Conservation (phyloP, 2,329 filamentous ascomycete genomes). For the Colletotrichum limetticola region DNA sequence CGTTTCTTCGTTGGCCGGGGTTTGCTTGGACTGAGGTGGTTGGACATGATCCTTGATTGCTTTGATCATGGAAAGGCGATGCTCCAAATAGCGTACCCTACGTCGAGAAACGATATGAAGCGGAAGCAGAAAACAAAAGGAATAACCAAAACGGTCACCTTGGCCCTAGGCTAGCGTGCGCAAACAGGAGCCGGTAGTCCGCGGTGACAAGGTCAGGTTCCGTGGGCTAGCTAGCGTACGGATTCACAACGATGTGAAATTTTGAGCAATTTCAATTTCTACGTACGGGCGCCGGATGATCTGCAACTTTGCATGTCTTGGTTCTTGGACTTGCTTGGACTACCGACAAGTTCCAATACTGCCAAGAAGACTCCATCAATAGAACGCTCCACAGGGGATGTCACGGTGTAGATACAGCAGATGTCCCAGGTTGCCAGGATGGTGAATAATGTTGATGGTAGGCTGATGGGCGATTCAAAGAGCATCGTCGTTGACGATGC, state of each 20-base stretch:
- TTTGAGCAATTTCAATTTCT: not conserved
- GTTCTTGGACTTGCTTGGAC: not conserved
- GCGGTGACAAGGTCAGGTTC: not conserved
- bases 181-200: not conserved
- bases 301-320: conserved; percentile 20
- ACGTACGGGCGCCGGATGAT: conserved; percentile 7
- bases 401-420: conserved; percentile 13
- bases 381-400: conserved; percentile 2
- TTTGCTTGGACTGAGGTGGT: not conserved
- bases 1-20: not conserved
- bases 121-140: not conserved
- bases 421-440: not conserved
- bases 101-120: not conserved
- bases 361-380: conserved; percentile 6
- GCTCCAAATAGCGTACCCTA: not conserved
- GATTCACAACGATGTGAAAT: too few relatives aligned
- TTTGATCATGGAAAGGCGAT: not conserved
- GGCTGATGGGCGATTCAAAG: not conserved
- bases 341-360: not conserved
- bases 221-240: not conserved
- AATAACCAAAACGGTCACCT: not conserved
- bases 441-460: not conserved
- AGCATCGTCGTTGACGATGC: not conserved
- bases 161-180: not conserved
- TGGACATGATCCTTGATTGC: not conserved